These are phyloP conservation scores for Podospora pseudoanserina DNA, from an alignment of 495 filamentous ascomycete genomes.

Conservation along the genomic window DNA sequence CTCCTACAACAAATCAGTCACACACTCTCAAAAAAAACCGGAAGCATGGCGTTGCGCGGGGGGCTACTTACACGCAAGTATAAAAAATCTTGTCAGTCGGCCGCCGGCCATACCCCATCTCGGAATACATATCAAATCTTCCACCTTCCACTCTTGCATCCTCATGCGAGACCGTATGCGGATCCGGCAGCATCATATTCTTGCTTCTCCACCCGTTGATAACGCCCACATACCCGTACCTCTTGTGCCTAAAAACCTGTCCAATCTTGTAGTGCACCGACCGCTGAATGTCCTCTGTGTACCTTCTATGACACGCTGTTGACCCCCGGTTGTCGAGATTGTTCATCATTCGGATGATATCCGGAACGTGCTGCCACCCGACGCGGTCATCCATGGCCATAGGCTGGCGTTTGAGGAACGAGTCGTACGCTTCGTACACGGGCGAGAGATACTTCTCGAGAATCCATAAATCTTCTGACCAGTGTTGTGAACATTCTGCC, in stretches of 20 bases:
- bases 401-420: constrained; percentile 24
- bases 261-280: constrained; percentile 70
- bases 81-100: constrained; percentile 68
- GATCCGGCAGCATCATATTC: constrained; percentile 30
- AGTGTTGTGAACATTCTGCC: background rate
- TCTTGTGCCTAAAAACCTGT: constrained; percentile 76
- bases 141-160: constrained; percentile 36
- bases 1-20: constrained; percentile 12
- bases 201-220: constrained; percentile 76
- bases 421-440: constrained; percentile 36
- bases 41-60: background rate
- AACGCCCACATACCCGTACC: constrained; percentile 74
- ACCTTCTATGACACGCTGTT: constrained; percentile 47
- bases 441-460: background rate
- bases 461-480: background rate
- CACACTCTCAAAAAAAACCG: constrained; percentile 3
- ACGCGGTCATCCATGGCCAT: constrained; percentile 16
- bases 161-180: constrained; percentile 48
- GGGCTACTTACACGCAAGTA: constrained; percentile 67
- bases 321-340: constrained; percentile 57
- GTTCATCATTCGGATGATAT: constrained; percentile 56
- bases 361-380: constrained; percentile 29
- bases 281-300: constrained; percentile 37
- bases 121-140: constrained; percentile 40
- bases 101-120: constrained; percentile 42